Evolutionary conservation across 768 basidiomycete genomes (phyloP), one percentile per base, ranked within the genome.

Genomic region (Amanita brunnescens): DNA sequence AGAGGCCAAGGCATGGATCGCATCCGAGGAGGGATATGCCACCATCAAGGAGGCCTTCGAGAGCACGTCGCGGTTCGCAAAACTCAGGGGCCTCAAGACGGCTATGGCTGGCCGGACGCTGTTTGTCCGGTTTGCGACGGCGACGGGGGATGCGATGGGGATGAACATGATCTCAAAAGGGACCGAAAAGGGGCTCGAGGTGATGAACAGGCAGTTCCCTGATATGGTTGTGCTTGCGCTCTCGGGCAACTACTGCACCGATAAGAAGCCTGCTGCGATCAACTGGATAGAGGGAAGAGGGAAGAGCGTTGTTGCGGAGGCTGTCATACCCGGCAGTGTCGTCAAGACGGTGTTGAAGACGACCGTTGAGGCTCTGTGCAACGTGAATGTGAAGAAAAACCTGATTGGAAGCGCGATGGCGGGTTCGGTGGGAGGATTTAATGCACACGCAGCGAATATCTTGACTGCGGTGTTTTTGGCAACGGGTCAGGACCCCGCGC

Each of bases 111-210:
- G 96, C 5, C 80, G 96, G 37, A 95, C 92, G 34, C 71, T 99
- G 34, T 99, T 84, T 63, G 83, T 97, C 20, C 81, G 96, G 42
- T 97, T 99, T 62, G 87, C 88, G 53, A 96, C 93, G 12, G 83
- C 81, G 49, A 98, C 96, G 0, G 96, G 94, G 26, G 95, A 98
- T 61, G 95, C 96, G 37, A 99, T 98, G 95, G 96, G 96, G 14
- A 99, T 99, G 96, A 99, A 99, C 75, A 99, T 98, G 96, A 96
- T 98, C 62, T 90, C 87, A 7, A 99, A 99, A 70, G 96, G 94
- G 2, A 93, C 92, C 8, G 96, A 98, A 72, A 89, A 88, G 68
- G 93, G 93, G 18, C 77, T 99, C 10, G 91, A 87, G 61, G 78
- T 75, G 18, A 76, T 91, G 78, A 75, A 78, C 58, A 73, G 74